Evolutionary conservation across 2,329 filamentous ascomycete species (phyloP), one percentile per base, ranked within the genome.

Genomic region (Biscogniauxia marginata): DNA sequence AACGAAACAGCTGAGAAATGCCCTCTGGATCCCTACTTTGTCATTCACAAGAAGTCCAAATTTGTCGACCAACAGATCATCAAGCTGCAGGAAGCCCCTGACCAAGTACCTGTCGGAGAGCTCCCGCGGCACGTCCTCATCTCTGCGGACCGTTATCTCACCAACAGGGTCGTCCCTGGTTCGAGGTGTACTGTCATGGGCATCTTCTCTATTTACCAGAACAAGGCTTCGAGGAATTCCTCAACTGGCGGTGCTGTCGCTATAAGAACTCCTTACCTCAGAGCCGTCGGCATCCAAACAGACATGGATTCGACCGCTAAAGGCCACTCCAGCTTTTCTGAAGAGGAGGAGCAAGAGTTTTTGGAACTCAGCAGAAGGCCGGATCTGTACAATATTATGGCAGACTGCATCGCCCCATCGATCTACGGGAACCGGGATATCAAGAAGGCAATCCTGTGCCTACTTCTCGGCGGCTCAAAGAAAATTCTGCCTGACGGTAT

Each of bases 61-160:
- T 99, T 99, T 71, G 93, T 98, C 67, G 95, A 99, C 69, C 95
- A 99, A 74, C 95, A 99, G 73, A 91, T 99, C 58, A 89, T 99
- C 71, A 99, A 99, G 74, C 84, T 99, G 18, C 95, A 99, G 71
- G 95, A 99, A 75, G 95, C 93, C 0, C 95, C 95, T 1, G 95
- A 99, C 69, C 92, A 98, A 73, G 95, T 99, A 0, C 95, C 95
- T 0, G 95, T 99, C 1, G 95, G 95, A 77, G 95, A 99, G 75
- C 78, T 99, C 50, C 95, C 95, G 3, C 84, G 95, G 45, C 95
- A 99, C 67, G 96, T 99, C 47, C 84, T 98, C 59, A 90, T 99
- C 59, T 96, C 93, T 0, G 95, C 95, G n/a, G 95, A 99, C 70
- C 85, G 95, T 52, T 97, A 98, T 70, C 79, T 99, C 48, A 95